Base-by-base conservation (phyloP, 2,329 filamentous ascomycete genomes). In the Gnomoniopsis sp. region DNA sequence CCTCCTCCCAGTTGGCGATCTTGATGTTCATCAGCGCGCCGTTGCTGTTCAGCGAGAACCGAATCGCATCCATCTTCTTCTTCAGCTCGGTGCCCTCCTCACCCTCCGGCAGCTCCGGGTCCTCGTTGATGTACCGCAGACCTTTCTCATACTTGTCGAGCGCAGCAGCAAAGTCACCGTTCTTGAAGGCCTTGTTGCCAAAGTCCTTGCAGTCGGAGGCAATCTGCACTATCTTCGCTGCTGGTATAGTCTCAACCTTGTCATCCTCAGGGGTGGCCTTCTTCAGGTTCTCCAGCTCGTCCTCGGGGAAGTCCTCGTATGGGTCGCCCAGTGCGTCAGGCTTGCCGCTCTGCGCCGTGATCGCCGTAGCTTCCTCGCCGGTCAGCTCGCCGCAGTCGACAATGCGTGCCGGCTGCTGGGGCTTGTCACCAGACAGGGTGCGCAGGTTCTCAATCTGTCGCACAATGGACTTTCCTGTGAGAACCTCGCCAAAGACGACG, bases 221-320 rank as follows among this genome's bases (percentile, higher is more conserved):
- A 62, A 98, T 93, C 74, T 89, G 85, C 71, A 91, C 82, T 62
- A 92, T 84, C 62, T 88, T 82, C 19, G 80, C 71, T 15, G 88
- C 88, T 52, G 85, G 83, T 63, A 92, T 82, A 55, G 87, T 79
- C 56, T 85, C 76, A 22, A 41, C 33, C 38, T 41, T 38, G 26
- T 34, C 46, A 22, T 48, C 50, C 50, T 82, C 78, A 63, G 79
- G 68, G 62, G 49, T 57, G 60, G 63, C 65, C 15, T 21, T 30
- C 56, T 60, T 54, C 11, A 53, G 26, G 50, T 65, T 65, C 22
- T 76, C 71, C 21, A 71, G 74, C 67, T 88, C 85, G 76, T 99
- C 95, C 71, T 97, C 92, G 36, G 95, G 95, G 76, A 90, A 98
- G 72, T 98, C 95, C 77, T 98, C 93, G 76, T 96, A 97, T 6